Conservation (phyloP, 108 stramenopile genomes). For the Cyclotella cryptica region DNA sequence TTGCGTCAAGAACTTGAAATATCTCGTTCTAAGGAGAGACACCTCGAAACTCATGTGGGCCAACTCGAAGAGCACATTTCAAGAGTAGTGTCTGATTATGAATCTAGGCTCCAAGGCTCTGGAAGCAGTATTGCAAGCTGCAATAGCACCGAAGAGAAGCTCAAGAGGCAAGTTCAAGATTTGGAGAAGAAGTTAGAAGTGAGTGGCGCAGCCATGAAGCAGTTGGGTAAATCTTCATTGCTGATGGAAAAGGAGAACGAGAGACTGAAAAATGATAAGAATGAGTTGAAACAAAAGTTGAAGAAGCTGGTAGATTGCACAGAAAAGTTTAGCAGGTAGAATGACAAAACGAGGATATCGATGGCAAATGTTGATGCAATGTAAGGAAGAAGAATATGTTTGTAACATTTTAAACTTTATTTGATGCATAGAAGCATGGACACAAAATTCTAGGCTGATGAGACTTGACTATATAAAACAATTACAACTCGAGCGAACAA, state of each 20-base stretch:
- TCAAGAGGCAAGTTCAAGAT: slow-evolving; percentile 39
- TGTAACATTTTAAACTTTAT: too few relatives aligned
- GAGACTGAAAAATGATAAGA: slow-evolving; percentile 41
- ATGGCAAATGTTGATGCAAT: too few relatives aligned
- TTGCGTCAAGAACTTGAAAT: slow-evolving; percentile 52
- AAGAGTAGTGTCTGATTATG: slow-evolving; percentile 48
- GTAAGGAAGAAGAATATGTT: too few relatives aligned
- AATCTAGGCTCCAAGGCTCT: slow-evolving; percentile 32
- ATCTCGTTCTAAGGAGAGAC: slow-evolving; percentile 46
- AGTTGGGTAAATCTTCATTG: slow-evolving; percentile 46
- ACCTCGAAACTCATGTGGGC: slow-evolving; percentile 49
- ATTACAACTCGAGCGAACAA: too few relatives aligned
- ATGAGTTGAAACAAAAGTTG: slow-evolving; percentile 47
- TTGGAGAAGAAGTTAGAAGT: slow-evolving; percentile 54
- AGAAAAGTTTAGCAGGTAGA: slow-evolving; percentile 17
- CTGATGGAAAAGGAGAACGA: slow-evolving; percentile 56
- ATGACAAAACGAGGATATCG: too few relatives aligned
- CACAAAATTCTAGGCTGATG: too few relatives aligned
- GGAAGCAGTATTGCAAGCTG: slow-evolving; percentile 31
- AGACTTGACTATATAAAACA: too few relatives aligned
- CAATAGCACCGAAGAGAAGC: slow-evolving; percentile 18
- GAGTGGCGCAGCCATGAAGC: slow-evolving; percentile 50
- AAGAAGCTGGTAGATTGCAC: slow-evolving; percentile 50
- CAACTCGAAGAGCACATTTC: slow-evolving; percentile 51
- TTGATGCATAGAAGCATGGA: too few relatives aligned